These are phyloP conservation scores for Penicillium lividum DNA, from an alignment of 495 filamentous ascomycete species.

Conservation along the genomic window DNA sequence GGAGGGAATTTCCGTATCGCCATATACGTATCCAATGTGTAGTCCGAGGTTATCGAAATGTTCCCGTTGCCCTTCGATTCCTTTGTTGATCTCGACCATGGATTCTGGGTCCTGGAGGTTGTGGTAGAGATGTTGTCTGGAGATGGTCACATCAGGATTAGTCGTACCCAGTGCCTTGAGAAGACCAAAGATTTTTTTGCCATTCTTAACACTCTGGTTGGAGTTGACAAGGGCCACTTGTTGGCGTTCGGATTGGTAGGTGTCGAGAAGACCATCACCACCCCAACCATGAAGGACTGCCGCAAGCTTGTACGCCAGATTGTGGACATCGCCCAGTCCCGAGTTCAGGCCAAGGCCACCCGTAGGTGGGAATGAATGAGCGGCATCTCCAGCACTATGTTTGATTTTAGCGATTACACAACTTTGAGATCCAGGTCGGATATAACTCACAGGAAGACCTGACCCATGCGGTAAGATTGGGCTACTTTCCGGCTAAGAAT, in stretches of 20 bases:
- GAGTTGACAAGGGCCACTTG: constrained; percentile 38
- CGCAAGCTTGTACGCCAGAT: constrained; percentile 36
- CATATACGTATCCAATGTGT: constrained; percentile 41
- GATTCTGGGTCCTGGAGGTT: constrained; percentile 26
- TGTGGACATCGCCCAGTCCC: constrained; percentile 31
- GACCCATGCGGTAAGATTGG: constrained; percentile 28
- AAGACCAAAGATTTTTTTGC: constrained; percentile 33
- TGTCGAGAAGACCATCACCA: constrained; percentile 16
- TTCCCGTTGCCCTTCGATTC: constrained; percentile 36
- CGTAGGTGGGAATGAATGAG: constrained; percentile 25
- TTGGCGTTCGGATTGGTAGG: constrained; percentile 31
- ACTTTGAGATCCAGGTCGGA: neutral
- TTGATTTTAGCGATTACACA: neutral
- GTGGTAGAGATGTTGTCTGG: constrained; percentile 30
- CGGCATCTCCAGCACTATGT: constrained; percentile 50
- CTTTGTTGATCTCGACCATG: constrained; percentile 25
- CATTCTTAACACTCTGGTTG: constrained; percentile 39
- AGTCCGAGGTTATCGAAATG: constrained; percentile 41
- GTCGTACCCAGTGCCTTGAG: constrained; percentile 35
- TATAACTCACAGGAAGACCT: constrained; percentile 39
- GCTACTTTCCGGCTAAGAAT: constrained; percentile 42
- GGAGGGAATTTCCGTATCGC: constrained; percentile 24
- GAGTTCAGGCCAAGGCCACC: constrained; percentile 38
- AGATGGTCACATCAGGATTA: constrained; percentile 21
- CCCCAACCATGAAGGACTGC: constrained; percentile 23